Evolutionary conservation across 2,329 filamentous ascomycete genomes (phyloP).

Genomic region (Podosphaera aphanis): DNA sequence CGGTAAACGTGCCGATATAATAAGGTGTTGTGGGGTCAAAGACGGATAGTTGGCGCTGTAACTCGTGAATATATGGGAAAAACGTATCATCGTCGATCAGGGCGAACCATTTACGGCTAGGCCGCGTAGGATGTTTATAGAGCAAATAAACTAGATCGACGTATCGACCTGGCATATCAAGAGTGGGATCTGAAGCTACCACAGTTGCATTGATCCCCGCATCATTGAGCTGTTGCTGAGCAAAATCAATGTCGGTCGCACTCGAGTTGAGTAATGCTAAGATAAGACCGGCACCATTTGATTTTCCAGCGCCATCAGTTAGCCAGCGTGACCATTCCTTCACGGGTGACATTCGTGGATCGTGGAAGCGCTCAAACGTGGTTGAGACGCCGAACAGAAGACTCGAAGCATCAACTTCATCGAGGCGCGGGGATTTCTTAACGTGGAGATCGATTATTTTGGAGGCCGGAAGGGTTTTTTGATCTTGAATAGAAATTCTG

Average conservation of each 20-base stretch:
- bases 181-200: slow-evolving; percentile 26
- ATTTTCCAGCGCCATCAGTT: slow-evolving; percentile 29
- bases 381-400: slow-evolving; percentile 37
- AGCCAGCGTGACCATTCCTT: slow-evolving; percentile 37
- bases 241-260: slow-evolving; percentile 25
- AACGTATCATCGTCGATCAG: slow-evolving; percentile 17
- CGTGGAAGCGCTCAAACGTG: slow-evolving; percentile 30
- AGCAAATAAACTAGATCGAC: slow-evolving; percentile 29
- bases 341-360: slow-evolving; percentile 26
- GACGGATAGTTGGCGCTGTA: slow-evolving; percentile 15
- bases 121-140: slow-evolving; percentile 23
- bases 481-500: slow-evolving; percentile 7
- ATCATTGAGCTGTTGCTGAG: slow-evolving; percentile 22
- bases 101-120: slow-evolving; percentile 11
- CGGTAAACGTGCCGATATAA: slow-evolving; percentile 15
- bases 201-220: slow-evolving; percentile 33
- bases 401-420: slow-evolving; percentile 28
- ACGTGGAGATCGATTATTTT: slow-evolving; percentile 11
- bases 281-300: slow-evolving; percentile 33
- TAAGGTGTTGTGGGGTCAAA: slow-evolving; percentile 12
- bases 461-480: slow-evolving; percentile 6
- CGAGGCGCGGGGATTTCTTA: slow-evolving; percentile 23
- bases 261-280: slow-evolving; percentile 29
- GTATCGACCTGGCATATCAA: slow-evolving; percentile 36
- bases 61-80: slow-evolving; percentile 12